Conservation (phyloP, 768 basidiomycete species). For the Tricholoma furcatifolium region DNA sequence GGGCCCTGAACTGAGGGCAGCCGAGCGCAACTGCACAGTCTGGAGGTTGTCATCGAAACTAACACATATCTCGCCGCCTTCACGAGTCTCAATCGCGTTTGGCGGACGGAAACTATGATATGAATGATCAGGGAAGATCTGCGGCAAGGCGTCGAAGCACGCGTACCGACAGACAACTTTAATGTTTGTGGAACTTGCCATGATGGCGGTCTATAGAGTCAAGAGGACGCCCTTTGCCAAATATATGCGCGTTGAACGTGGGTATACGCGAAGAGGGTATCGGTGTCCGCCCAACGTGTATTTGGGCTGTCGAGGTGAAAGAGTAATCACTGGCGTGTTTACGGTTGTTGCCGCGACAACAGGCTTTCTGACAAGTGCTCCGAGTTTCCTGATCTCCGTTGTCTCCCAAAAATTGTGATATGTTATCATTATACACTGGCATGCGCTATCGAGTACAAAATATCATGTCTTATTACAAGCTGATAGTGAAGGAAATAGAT, state of each 20-base stretch:
- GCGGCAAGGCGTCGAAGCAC: conserved; percentile 8
- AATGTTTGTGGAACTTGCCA: conserved; percentile 85
- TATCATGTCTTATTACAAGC: conserved; percentile 13
- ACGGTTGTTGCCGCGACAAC: conserved; percentile 26
- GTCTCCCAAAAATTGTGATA: conserved; percentile 2
- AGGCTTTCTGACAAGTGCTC: conserved; percentile 1
- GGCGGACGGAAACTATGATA: conserved; percentile 84
- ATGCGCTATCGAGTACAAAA: conserved; percentile 15
- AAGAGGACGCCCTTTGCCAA: conserved; percentile 16
- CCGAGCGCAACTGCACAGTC: conserved; percentile 77
- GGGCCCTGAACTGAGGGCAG: conserved; percentile 70
- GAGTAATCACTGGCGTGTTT: conserved; percentile 22
- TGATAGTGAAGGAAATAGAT: conserved; percentile 6
- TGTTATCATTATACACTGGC: conserved; percentile 13
- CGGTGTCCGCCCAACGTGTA: conserved; percentile 15
- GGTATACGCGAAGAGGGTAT: conserved; percentile 13
- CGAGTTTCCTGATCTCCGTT: conserved; percentile 1
- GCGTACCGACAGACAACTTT: conserved; percentile 98
- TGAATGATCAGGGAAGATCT: conserved; percentile 12
- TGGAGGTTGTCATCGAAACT: conserved; percentile 84
- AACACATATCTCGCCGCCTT: conserved; percentile 89
- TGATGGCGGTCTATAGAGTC: conserved; percentile 29
- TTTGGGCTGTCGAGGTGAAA: conserved; percentile 11
- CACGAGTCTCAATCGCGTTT: conserved; percentile 86
- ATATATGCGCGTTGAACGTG: conserved; percentile 5